Evolutionary conservation across 495 filamentous ascomycete species (phyloP), one percentile per base, ranked within the genome.

Genomic region (Monascus purpureus): DNA sequence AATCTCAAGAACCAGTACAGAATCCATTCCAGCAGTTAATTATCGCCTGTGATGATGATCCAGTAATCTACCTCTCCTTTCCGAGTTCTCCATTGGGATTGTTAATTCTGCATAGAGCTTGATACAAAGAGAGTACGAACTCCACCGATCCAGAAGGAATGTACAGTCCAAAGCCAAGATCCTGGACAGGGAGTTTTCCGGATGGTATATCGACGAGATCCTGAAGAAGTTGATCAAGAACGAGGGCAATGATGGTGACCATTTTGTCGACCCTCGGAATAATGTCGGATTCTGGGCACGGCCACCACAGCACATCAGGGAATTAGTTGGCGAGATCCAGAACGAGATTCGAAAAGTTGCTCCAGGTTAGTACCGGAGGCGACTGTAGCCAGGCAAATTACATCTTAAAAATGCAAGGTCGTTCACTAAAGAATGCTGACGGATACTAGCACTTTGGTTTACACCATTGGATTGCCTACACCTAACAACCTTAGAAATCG

Each of bases 251-350:
- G 63, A 79, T 37, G 68, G 76, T 19, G 65, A 62, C 2, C 29
- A 36, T 9, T 83, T 77, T 47, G 34, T 59, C 12, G 87, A 95
- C 43, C 67, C 72, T 11, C 67, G 87, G 24, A 59, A 93, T 42
- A 93, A 85, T 46, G 61, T 95, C 8, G 79, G 79, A 0, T 78
- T 93, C 47, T 94, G 83, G 82, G 83, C 80, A 15, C 69, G 87
- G 5, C 88, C 88, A 9, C 79, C 87, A 8, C 50, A 67, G 29
- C 67, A 75, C 39, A 65, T 94, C 2, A 52, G 72, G 16, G 54
- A 68, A 8, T 51, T 96, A 30, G 68, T 87, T 3, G 45, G 51
- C 3, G 61, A 65, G n/a, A 56, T 93, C 17, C 87, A 94, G 52
- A 39, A 61, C 25, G 65, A 70, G 33, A 59, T 95, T 31, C 49